Evolutionary conservation across 1,284 basidiomycete species (phyloP), one percentile per base, ranked within the genome.

Genomic region (Gomphus sp.): DNA sequence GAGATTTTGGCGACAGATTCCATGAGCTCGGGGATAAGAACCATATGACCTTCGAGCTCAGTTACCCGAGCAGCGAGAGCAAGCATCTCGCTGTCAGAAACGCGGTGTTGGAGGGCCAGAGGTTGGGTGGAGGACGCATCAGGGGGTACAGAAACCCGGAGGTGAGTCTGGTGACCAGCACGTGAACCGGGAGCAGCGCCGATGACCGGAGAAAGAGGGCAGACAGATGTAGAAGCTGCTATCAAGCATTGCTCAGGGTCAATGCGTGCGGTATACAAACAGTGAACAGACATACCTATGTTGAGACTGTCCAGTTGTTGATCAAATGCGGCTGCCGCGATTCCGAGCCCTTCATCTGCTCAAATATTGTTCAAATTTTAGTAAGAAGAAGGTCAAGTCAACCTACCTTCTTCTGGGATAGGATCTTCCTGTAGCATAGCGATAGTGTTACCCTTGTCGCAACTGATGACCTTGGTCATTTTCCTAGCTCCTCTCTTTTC

Each of bases 401-500:
- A 33, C 58, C 10, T n/a, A 60, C 71, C 85, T 75, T 85, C 82
- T 71, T 81, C 82, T 52, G 68, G 69, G 50, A 88, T 88, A 6
- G 80, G 79, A 36, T 74, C 76, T 67, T 87, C 80, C 2, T 69
- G 69, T 3, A 77, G 78, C 62, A 78, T 79, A 47, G 76, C 68
- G 43, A 72, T 76, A 65, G 68, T 79, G 70, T 70, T 63, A 77
- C 75, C 66, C 72, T 72, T 28, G 1, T 34, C 56, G n/a, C 76
- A 61, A 63, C 74, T 80, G 36, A 73, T 63, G 0, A 83, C 79
- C 66, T 78, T 83, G 7, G 86, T 87, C n/a, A 85, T 70, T 48
- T 74, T 69, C 56, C 87, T 77, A 34, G 85, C 76, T 22, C 86
- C 86, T 22, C 72, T 71, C 34, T 84, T 85, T 33, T 85, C 87